Evolutionary conservation across 345 rosid species (phyloP).

Genomic region (Pistacia atlantica): DNA sequence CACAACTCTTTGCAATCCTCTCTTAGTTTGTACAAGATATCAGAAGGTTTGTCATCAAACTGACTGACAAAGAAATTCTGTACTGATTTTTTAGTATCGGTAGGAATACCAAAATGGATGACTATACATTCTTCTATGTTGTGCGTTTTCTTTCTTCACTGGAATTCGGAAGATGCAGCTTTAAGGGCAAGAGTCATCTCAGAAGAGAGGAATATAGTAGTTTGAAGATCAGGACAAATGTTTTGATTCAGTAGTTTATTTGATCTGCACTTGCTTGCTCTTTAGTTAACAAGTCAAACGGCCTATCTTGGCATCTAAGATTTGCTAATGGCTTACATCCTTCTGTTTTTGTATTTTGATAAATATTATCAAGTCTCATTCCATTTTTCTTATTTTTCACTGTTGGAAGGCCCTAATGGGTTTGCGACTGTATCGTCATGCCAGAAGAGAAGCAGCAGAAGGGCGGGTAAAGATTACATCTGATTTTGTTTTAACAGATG

Average conservation of each 20-base stretch:
- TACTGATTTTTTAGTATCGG: no score
- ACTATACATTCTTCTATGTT: no score
- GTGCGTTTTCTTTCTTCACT: no score
- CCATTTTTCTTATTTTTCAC: neutral
- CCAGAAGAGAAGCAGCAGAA: constrained; percentile 55
- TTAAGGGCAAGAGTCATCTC: no score
- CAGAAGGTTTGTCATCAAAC: no score
- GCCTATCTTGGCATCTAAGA: neutral
- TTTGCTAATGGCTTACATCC: neutral
- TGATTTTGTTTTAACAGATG: neutral
- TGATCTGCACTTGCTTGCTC: neutral
- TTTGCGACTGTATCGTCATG: constrained; percentile 51
- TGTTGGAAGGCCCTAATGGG: constrained; percentile 62
- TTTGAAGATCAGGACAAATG: neutral
- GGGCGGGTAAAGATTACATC: constrained; percentile 54
- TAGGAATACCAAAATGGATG: no score
- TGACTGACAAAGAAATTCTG: no score
- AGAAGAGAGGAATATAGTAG: neutral
- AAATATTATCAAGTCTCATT: neutral
- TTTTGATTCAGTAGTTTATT: neutral
- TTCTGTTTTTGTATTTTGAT: no score
- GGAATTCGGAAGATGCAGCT: no score
- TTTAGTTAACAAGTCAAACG: neutral
- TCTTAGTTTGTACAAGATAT: no score
- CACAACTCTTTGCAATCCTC: no score